Percentiles rank a stretch among this genome's conserved stretches.
Evolutionary conservation across 2,329 filamentous ascomycete species (phyloP).

Genomic region (Bipolaris oryzae): DNA sequence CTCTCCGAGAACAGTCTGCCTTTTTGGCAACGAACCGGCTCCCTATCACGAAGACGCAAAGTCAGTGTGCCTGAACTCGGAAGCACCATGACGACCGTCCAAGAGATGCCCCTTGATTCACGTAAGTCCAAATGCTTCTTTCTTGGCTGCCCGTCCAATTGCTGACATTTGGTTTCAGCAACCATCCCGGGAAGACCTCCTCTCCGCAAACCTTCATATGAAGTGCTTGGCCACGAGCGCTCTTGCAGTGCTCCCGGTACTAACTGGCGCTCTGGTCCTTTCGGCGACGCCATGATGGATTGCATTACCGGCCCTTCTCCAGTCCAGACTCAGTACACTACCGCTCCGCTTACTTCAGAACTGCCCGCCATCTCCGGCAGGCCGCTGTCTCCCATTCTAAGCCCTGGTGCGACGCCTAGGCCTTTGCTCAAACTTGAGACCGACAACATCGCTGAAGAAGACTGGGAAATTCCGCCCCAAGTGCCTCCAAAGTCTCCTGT

Average conservation of each 20-base stretch:
- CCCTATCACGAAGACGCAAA: constrained; percentile 48
- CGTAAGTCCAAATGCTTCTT: constrained; percentile 37
- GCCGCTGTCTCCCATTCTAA: constrained; percentile 41
- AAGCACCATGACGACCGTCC: constrained; percentile 48
- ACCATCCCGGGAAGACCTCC: constrained; percentile 51
- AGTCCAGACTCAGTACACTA: constrained; percentile 25
- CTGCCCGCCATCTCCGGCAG: constrained; percentile 17
- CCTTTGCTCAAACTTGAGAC: constrained; percentile 45
- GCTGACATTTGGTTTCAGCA: constrained; percentile 33
- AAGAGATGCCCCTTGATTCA: constrained; percentile 48
- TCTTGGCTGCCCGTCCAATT: background rate
- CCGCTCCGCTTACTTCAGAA: constrained; percentile 22
- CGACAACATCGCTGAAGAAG: constrained; percentile 22
- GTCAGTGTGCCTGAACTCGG: constrained; percentile 50
- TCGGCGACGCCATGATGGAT: constrained; percentile 49
- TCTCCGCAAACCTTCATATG: constrained; percentile 43
- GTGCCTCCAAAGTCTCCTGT: constrained; percentile 48
- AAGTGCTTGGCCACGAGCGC: constrained; percentile 46
- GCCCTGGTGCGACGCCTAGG: constrained; percentile 38
- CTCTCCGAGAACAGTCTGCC: constrained; percentile 36
- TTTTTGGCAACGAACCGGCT: constrained; percentile 47
- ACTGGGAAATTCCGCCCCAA: constrained; percentile 37
- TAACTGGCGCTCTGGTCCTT: constrained; percentile 47
- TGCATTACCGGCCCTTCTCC: constrained; percentile 47
- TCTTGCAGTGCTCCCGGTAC: constrained; percentile 49